Percentiles rank a stretch among this genome's conserved stretches.
These are phyloP conservation scores for Pichia terricola DNA, from an alignment of 1,139 yeast genomes.

Conservation along the genomic window DNA sequence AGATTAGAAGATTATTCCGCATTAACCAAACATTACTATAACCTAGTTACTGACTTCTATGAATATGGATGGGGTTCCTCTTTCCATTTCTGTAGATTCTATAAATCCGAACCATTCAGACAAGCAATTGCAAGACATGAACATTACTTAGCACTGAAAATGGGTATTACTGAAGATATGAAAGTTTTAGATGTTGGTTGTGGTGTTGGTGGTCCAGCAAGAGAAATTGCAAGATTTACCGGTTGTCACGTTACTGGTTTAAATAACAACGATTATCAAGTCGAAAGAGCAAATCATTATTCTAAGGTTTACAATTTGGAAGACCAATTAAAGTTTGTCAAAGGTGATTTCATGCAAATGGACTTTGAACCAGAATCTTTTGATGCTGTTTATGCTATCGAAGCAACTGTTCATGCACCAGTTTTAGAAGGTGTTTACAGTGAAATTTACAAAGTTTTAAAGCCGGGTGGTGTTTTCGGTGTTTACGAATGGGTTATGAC, in stretches of 20 bases:
- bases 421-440: constrained; percentile 91
- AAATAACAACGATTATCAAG: constrained; percentile 95
- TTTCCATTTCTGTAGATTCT: constrained; percentile 95
- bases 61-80: constrained; percentile 99
- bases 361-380: constrained; percentile 83
- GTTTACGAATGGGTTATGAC: constrained; percentile 99
- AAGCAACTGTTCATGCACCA: constrained; percentile 98
- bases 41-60: constrained; percentile 91
- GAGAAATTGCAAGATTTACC: constrained; percentile 89
- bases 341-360: constrained; percentile 99
- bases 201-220: constrained; percentile 99
- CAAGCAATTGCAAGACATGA: constrained; percentile 98
- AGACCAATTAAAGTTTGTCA: constrained; percentile 73
- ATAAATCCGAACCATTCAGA: constrained; percentile 84
- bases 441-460: constrained; percentile 89
- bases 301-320: constrained; percentile 58
- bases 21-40: constrained; percentile 91
- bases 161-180: constrained; percentile 70
- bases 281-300: constrained; percentile 81
- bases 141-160: constrained; percentile 84
- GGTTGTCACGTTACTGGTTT: constrained; percentile 82
- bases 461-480: constrained; percentile 97
- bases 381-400: constrained; percentile 97
- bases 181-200: constrained; percentile 96
- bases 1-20: constrained; percentile 81